phyloP scores from a whole-genome alignment of 805 yeast genomes.

The Wickerhamiella kurtzmanii region DNA sequence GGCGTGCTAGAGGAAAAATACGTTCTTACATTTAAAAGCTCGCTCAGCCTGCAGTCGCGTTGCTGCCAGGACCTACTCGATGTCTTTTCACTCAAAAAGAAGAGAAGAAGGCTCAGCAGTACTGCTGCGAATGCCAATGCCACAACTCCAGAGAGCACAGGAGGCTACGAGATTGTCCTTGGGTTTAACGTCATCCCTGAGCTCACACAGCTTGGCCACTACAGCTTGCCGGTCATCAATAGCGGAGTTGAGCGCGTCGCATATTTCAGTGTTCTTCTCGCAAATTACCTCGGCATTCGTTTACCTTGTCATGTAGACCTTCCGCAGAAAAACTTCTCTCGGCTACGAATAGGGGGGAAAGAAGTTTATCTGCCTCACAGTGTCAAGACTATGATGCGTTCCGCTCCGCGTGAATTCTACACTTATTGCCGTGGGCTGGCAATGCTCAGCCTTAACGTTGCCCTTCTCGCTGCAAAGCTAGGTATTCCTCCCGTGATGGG shows the following conservation, averaged over 20 bases:
- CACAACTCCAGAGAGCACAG: not conserved
- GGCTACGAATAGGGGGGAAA: slow-evolving; percentile 16
- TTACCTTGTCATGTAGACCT: slow-evolving; percentile 23
- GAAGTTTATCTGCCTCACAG: slow-evolving; percentile 14
- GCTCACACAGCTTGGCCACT: slow-evolving; percentile 20
- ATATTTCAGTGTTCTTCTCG: slow-evolving; percentile 21
- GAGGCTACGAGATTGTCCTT: slow-evolving; percentile 22
- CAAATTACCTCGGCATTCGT: slow-evolving; percentile 23
- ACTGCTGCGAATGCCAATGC: not conserved
- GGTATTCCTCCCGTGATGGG: slow-evolving; percentile 18
- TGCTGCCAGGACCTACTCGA: slow-evolving; percentile 16
- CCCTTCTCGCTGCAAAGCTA: slow-evolving; percentile 19
- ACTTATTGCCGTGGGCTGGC: slow-evolving; percentile 22
- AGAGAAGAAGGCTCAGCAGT: slow-evolving; percentile 11
- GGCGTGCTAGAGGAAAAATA: slow-evolving; percentile 14
- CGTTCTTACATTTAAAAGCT: slow-evolving; percentile 12
- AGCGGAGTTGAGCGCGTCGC: slow-evolving; percentile 25
- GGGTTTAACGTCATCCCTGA: slow-evolving; percentile 24
- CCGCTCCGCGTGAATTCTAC: slow-evolving; percentile 22
- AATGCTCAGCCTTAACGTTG: slow-evolving; percentile 24
- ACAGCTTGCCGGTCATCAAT: slow-evolving; percentile 22
- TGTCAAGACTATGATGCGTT: slow-evolving; percentile 20
- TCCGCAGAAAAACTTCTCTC: slow-evolving; percentile 20
- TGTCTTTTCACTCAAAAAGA: slow-evolving; percentile 17
- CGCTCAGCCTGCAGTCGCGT: slow-evolving; percentile 16